Evolutionary conservation across 805 yeast species (phyloP).

Genomic region (Spathaspora hagerdaliae): DNA sequence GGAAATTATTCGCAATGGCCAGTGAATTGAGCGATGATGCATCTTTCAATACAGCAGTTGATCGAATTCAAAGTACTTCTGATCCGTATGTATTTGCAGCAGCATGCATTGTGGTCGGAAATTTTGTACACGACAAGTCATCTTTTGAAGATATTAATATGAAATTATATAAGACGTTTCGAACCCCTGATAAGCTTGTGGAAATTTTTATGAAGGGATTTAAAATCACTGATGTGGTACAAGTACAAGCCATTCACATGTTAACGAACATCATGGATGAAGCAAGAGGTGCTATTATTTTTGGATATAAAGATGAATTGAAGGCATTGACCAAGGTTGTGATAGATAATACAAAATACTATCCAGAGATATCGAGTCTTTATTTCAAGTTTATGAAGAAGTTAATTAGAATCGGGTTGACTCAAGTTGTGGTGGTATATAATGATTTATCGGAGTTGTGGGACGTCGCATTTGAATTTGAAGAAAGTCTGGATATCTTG

Average conservation of each 20-base stretch:
- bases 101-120: slow-evolving; percentile 31
- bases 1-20: slow-evolving; percentile 2
- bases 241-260: slow-evolving; percentile 33
- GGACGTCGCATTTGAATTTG: slow-evolving; percentile 7
- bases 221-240: slow-evolving; percentile 29
- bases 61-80: neutral
- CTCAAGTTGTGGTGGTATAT: slow-evolving; percentile 5
- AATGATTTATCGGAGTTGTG: neutral
- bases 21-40: slow-evolving; percentile 1
- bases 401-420: slow-evolving; percentile 13
- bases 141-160: slow-evolving; percentile 10
- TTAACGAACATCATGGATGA: slow-evolving; percentile 24
- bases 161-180: slow-evolving; percentile 2
- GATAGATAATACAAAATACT: slow-evolving; percentile 31
- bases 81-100: slow-evolving; percentile 27
- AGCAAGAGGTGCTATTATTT: slow-evolving; percentile 9
- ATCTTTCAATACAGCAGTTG: neutral
- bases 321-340: slow-evolving; percentile 20
- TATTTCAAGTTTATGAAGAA: slow-evolving; percentile 27
- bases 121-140: slow-evolving; percentile 22
- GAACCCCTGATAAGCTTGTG: slow-evolving; percentile 12
- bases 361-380: slow-evolving; percentile 26
- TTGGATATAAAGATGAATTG: slow-evolving; percentile 9
- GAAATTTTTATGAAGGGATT: slow-evolving; percentile 14
- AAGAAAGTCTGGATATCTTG: slow-evolving; percentile 9